Evolutionary conservation across 2,329 filamentous ascomycete genomes (phyloP), one percentile per base, ranked within the genome.

Genomic region (Aspergillus persii): DNA sequence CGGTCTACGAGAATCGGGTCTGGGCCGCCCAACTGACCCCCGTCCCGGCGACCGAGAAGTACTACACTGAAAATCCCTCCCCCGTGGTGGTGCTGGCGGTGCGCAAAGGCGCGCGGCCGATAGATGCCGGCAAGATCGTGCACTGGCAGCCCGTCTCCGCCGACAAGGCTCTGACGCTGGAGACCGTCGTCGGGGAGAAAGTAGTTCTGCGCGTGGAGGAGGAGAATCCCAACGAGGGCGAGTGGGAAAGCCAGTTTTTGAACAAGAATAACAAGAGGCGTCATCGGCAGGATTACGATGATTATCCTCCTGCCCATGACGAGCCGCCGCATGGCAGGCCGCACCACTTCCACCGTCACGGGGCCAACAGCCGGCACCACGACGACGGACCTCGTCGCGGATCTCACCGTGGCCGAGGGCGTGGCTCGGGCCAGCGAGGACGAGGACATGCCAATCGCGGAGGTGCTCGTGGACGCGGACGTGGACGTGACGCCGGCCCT

Each of bases 1-100:
- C 87, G 0, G 86, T 84, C 65, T 87, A 86, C 65, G 89, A 96
- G 61, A 88, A 92, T 72, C 89, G 85, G 66, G 84, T 98, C 44
- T 99, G 94, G 93, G 95, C 94, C 4, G 92, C 89, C 15, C 84
- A 87, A 48, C 85, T 97, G 9, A 83, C 86, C 33, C 92, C 95
- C 0, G 82, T 93, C 0, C 86, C 88, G 0, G 79, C 85, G 15
- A 84, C 83, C 0, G 85, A 88, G 44, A 83, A 82, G 50, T 88
- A 87, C 66, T 89, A 95, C 77, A 93, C 91, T 0, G 91, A 96
- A 64, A 93, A 92, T 68, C 83, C 85, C 0, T 84, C 83, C 0
- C 92, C 93, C 0, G 84, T 91, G 9, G 88, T 98, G 9, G 91
- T 98, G 1, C 82, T 99, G 41, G 93, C 92, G 1, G 82, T 94